These are phyloP conservation scores for Colletotrichum sp. DNA, from an alignment of 2,329 filamentous ascomycete genomes.

Conservation along the genomic window DNA sequence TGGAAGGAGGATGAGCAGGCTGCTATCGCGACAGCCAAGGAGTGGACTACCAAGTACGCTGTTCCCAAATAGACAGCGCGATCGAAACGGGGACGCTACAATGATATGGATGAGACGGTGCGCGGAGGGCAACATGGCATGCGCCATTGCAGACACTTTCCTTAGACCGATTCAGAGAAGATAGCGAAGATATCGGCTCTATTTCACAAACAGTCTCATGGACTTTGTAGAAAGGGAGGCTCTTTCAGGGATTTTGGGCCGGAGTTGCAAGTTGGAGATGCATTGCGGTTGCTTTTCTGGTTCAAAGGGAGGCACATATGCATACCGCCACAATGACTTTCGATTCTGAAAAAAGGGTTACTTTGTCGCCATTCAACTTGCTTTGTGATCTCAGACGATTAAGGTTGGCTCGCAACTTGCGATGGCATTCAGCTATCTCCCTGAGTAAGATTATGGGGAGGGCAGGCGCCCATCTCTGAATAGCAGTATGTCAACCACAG, in stretches of 20 bases:
- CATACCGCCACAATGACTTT: constrained; percentile 3
- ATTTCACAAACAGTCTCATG: neutral
- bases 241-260: neutral
- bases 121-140: neutral
- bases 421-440: neutral
- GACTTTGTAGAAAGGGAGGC: neutral
- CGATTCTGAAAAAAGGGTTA: neutral
- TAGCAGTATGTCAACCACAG: neutral
- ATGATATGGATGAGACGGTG: neutral
- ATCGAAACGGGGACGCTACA: neutral
- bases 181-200: neutral
- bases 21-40: constrained; percentile 88
- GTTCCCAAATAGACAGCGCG: constrained; percentile 39
- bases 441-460: neutral
- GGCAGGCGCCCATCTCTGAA: neutral
- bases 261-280: constrained; percentile 1
- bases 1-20: constrained; percentile 97
- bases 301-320: neutral
- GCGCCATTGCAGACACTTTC: neutral
- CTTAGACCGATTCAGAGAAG: neutral
- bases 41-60: constrained; percentile 90
- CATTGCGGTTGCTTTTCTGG: constrained; percentile 10
- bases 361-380: neutral
- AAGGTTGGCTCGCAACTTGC: accelerated
- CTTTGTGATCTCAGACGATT: neutral